Evolutionary conservation across 306 rosid species (phyloP), one percentile per base, ranked within the genome.

Genomic region (Sphenostylis stenocarpa): DNA sequence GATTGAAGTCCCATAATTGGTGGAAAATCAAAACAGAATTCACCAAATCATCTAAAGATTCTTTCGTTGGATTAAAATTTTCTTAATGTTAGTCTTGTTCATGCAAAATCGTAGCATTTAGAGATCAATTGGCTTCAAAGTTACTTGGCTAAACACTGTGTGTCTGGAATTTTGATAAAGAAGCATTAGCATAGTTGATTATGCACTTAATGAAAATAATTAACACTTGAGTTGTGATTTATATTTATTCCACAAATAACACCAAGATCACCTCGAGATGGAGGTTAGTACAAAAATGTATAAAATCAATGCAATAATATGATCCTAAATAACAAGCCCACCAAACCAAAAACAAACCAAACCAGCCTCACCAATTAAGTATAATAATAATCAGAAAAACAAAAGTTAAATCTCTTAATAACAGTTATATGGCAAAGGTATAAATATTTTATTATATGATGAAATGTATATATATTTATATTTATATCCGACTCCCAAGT

Each of bases 221-320:
- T 43, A 43, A 73, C 81, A 74, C 76, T 86, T 48, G 45, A 33
- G 52, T 36, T 51, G 39, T 72, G 45, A 44, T 81, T 65, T 65
- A 41, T 55, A 67, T 79, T 82, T 75, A 84, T 84, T 84, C 80
- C 85, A 73, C 81, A 70, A 65, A 82, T 81, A 80, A 87, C 87
- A 85, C 81, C 88, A 85, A 72, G 44, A 77, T 56, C 73, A 77
- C 88, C 87, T 60, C 85, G n/a, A 51, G 39, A 70, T 74, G 81
- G 83, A 88, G 89, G 86, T 67, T 45, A 82, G 74, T 52, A 77
- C 68, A 86, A 84, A 85, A 86, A 85, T 77, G 85, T 72, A 78
- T 44, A 85, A 78, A 65, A 82, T 38, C 82, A 70, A 81, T 82
- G 62, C 48, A 69, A 82, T 78, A 82, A 63, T 75, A 68, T 77